These are phyloP conservation scores for Avena sativa DNA, from an alignment of 176 grass and related monocot genomes.

Conservation along the genomic window DNA sequence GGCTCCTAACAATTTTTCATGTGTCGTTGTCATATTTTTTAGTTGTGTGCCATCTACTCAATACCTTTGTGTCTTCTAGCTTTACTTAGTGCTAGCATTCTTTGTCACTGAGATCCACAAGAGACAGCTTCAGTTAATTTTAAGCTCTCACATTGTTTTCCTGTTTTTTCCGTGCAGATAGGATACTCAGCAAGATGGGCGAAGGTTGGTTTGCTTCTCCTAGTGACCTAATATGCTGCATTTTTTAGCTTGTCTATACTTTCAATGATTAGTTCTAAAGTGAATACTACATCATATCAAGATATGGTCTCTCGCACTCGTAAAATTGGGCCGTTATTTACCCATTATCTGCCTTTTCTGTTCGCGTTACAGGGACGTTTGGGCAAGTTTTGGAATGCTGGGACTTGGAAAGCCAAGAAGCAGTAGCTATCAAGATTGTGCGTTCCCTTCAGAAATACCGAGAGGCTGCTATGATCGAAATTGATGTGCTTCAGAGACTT, in stretches of 20 bases:
- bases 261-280: background rate
- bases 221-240: background rate
- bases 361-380: constrained; percentile 77
- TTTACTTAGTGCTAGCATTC: constrained; percentile 24
- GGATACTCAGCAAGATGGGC: constrained; percentile 99
- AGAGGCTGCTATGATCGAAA: constrained; percentile 99
- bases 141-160: constrained; percentile 35
- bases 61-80: background rate
- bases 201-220: constrained; percentile 73
- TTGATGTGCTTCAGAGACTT: constrained; percentile 92
- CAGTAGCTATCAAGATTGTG: constrained; percentile 92
- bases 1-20: background rate
- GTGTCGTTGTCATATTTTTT: constrained; percentile 2
- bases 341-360: constrained; percentile 3
- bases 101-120: constrained; percentile 21
- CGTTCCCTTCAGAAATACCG: constrained; percentile 94
- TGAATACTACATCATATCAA: constrained; percentile 14
- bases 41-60: constrained; percentile 7
- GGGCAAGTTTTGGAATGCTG: constrained; percentile 99
- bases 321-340: constrained; percentile 25
- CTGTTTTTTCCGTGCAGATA: constrained; percentile 67
- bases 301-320: constrained; percentile 8
- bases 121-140: constrained; percentile 17
- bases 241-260: constrained; percentile 16
- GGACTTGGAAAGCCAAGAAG: constrained; percentile 93